Evolutionary conservation across 768 basidiomycete genomes (phyloP), one percentile per base, ranked within the genome.

Genomic region (Gymnopilus junonius): DNA sequence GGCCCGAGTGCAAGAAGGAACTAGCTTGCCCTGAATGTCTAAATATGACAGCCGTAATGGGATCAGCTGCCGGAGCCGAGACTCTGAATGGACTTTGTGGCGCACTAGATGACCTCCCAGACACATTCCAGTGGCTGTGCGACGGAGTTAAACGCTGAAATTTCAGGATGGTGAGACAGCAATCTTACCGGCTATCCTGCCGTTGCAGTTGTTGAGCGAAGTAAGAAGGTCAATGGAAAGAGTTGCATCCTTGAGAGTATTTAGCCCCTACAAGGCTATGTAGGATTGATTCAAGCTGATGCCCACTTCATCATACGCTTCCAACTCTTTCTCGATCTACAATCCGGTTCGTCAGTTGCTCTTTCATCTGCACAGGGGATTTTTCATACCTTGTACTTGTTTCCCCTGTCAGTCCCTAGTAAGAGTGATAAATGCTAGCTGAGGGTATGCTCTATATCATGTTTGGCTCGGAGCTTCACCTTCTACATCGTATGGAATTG

Each of bases 401-500:
- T 98, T n/a, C 97, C 97, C 65, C 90, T 78, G 73, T 97, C 74
- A 8, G 72, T 73, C 1, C 72, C 72, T 73, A 46, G 15, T 32
- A 54, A 10, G 21, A 15, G 8, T 17, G 20, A 39, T n/a, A n/a
- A n/a, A n/a, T n/a, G n/a, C n/a, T n/a, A 42, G 17, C 51, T 43
- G 27, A 46, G 8, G 43, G 50, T 45, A 3, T 29, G 54, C 23
- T 37, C 10, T 8, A 27, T 14, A 12, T 1, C 39, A 20, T 11
- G 14, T n/a, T 39, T n/a, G 29, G 29, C 17, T n/a, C 11, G 17
- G 34, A 40, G 27, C 53, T 61, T 40, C 45, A 89, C 93, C 93
- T 83, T 95, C 92, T 0, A 78, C 80, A 72, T 97, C 95, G 72
- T 98, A 99, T 0, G 94, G 85, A 64, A 98, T 90, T 0, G 96